Percentiles rank a stretch among this genome's conserved stretches.
Conservation (phyloP, 2,329 filamentous ascomycete genomes). For the Hypocreales sp. region DNA sequence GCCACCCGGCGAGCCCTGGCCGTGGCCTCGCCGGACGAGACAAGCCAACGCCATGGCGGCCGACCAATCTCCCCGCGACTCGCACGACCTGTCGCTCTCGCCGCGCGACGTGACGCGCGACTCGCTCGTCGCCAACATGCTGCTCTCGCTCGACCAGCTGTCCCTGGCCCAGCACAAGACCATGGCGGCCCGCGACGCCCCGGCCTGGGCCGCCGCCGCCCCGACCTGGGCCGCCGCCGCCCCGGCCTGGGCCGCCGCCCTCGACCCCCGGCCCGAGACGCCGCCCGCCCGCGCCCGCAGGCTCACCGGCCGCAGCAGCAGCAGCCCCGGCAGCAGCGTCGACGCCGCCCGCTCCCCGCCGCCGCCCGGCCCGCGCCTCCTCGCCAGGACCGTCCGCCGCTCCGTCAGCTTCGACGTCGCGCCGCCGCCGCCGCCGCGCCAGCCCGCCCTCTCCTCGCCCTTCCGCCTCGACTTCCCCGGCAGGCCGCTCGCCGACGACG, state of each 20-base stretch:
- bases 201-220: not conserved
- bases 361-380: constrained; percentile 10
- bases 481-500: constrained; percentile 21
- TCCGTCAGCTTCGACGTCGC: constrained; percentile 61
- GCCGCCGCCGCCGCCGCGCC: too few relatives aligned
- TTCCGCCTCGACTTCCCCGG: constrained; percentile 34
- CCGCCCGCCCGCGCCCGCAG: constrained; percentile 47
- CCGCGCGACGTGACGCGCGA: constrained; percentile 66
- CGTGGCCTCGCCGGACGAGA: too few relatives aligned
- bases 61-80: constrained; percentile 33
- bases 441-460: constrained; percentile 12
- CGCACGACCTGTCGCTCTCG: constrained; percentile 74
- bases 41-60: constrained; percentile 15
- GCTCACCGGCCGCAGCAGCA: too few relatives aligned
- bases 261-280: constrained; percentile 32
- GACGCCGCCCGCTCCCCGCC: constrained; percentile 39
- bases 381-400: constrained; percentile 15
- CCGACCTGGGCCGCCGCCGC: not conserved
- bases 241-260: constrained; percentile 23
- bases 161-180: constrained; percentile 31
- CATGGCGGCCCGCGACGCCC: not conserved
- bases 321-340: constrained; percentile 52
- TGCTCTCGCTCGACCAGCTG: constrained; percentile 80
- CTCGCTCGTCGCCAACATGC: constrained; percentile 90
- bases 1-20: not conserved